Evolutionary conservation across 192 early-diverging fungal genomes (phyloP).

Genomic region (Coemansia sp.): DNA sequence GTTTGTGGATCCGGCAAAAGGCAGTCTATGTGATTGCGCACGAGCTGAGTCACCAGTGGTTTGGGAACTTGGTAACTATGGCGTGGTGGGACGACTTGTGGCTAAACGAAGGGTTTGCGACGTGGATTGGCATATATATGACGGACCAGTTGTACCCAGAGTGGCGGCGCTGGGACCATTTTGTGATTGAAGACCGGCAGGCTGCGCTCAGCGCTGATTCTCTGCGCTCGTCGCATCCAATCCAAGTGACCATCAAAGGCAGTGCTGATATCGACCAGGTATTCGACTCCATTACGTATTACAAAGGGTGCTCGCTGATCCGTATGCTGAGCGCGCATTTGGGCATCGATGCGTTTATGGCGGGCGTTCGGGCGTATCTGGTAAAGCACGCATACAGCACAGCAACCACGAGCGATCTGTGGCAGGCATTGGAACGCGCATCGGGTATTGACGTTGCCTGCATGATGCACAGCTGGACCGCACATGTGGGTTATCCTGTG

Average conservation of each 20-base stretch:
- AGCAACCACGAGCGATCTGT: conserved; percentile 75
- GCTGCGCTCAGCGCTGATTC: conserved; percentile 71
- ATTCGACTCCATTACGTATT: conserved; percentile 84
- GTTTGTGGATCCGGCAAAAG: conserved; percentile 57
- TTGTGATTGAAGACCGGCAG: conserved; percentile 63
- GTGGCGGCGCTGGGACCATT: conserved; percentile 76
- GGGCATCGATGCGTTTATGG: conserved; percentile 53
- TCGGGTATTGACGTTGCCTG: conserved; percentile 64
- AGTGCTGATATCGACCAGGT: conserved; percentile 78
- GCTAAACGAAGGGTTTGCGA: conserved; percentile 90
- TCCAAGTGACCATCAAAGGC: conserved; percentile 71
- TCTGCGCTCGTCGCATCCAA: conserved; percentile 78
- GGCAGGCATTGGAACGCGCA: conserved; percentile 63
- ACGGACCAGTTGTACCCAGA: conserved; percentile 74
- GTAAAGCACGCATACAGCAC: conserved; percentile 68
- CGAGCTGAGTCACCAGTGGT: conserved; percentile 85
- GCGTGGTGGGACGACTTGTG: conserved; percentile 70
- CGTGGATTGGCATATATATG: conserved; percentile 71
- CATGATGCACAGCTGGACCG: conserved; percentile 78
- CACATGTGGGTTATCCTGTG: conserved; percentile 66
- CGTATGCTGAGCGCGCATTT: conserved; percentile 74
- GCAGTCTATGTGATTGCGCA: conserved; percentile 74
- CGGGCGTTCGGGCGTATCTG: conserved; percentile 62
- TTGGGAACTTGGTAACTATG: conserved; percentile 86
- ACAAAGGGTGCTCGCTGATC: conserved; percentile 78